These are phyloP conservation scores for Noccaea caerulescens DNA, from an alignment of 345 rosid genomes.

Conservation along the genomic window DNA sequence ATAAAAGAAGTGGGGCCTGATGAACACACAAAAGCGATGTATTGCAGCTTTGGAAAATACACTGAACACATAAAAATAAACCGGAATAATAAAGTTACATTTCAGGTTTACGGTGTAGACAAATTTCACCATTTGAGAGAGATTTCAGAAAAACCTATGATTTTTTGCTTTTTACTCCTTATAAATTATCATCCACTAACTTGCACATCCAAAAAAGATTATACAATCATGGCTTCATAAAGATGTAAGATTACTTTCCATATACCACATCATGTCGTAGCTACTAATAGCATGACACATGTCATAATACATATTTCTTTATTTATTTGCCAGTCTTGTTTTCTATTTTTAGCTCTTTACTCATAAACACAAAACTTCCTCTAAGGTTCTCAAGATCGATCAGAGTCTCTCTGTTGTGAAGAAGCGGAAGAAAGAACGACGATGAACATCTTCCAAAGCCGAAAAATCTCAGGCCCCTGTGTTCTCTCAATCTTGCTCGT, in stretches of 20 bases:
- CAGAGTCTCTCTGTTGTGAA: conserved; percentile 30
- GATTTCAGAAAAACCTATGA: too few species aligned
- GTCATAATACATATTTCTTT: neutral
- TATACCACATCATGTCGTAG: conserved; percentile 10
- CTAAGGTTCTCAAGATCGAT: conserved; percentile 29
- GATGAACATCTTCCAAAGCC: conserved; percentile 46
- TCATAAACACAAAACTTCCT: conserved; percentile 4
- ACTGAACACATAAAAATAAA: too few species aligned
- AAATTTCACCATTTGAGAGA: too few species aligned
- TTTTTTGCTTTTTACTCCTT: neutral
- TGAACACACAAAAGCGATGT: too few species aligned
- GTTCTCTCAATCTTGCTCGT: conserved; percentile 50
- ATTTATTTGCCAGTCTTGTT: neutral
- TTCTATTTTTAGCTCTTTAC: conserved; percentile 35
- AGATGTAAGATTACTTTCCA: conserved; percentile 24
- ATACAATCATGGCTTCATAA: conserved; percentile 18
- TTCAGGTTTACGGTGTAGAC: too few species aligned
- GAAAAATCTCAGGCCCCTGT: conserved; percentile 48
- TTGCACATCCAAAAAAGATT: conserved; percentile 22
- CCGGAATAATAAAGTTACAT: too few species aligned
- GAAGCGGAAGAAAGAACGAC: conserved; percentile 17
- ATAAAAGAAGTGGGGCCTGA: too few species aligned
- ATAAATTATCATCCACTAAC: conserved; percentile 27
- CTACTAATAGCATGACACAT: conserved; percentile 27
- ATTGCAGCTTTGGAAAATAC: too few species aligned